phyloP scores from a whole-genome alignment of 1,284 basidiomycete genomes.

The Trichosporon asahii region DNA sequence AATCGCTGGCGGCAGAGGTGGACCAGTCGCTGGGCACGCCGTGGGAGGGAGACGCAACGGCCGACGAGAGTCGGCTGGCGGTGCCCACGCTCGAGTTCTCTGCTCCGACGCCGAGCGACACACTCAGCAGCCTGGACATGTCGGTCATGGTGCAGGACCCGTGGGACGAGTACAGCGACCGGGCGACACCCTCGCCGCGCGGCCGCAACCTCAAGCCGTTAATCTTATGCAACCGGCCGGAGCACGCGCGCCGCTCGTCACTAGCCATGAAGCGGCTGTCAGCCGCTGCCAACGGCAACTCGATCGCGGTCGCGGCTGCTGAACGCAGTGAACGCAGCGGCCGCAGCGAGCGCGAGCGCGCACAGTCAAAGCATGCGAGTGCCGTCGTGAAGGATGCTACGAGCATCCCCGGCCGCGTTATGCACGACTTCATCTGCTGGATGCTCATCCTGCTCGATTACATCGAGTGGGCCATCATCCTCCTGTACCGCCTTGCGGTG shows the following conservation, averaged over 20 bases:
- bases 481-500: conserved; percentile 31
- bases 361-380: neutral
- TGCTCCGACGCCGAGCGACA: neutral
- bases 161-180: conserved; percentile 28
- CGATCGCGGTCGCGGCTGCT: neutral
- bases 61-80: neutral
- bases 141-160: conserved; percentile 14
- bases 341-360: neutral
- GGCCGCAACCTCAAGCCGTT: conserved; percentile 17
- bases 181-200: conserved; percentile 23
- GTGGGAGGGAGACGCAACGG: neutral
- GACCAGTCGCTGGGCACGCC: neutral
- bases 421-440: conserved; percentile 35
- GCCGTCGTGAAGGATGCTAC: neutral
- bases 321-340: neutral
- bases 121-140: neutral
- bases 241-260: conserved; percentile 14
- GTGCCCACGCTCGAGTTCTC: neutral
- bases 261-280: conserved; percentile 9
- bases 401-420: conserved; percentile 32
- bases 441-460: conserved; percentile 32
- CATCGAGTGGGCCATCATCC: conserved; percentile 33
- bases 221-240: conserved; percentile 17
- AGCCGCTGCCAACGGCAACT: conserved; percentile 12
- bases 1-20: neutral